Evolutionary conservation across 139 green algal genomes (phyloP).

Genomic region (Tetraselmis striata): DNA sequence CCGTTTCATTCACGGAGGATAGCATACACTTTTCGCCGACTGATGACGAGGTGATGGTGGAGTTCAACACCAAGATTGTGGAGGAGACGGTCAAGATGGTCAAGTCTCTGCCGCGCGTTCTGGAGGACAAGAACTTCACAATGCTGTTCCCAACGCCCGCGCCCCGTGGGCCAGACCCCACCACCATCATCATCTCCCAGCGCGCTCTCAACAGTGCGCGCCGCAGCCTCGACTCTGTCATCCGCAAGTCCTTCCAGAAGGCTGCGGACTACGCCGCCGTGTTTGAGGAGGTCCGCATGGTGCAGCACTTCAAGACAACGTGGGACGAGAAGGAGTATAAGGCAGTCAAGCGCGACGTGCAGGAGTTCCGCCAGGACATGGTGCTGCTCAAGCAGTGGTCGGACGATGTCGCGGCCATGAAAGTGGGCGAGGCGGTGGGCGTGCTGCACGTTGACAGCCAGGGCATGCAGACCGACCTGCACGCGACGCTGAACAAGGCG

Average conservation of each 20-base stretch:
- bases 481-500: conserved; percentile 19
- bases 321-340: conserved; percentile 28
- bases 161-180: neutral
- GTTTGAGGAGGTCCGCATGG: conserved; percentile 16
- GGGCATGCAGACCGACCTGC: conserved; percentile 15
- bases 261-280: neutral
- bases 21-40: conserved; percentile 1
- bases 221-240: neutral
- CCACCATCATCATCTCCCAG: conserved; percentile 9
- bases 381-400: conserved; percentile 35
- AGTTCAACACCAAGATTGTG: conserved; percentile 29
- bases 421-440: conserved; percentile 18
- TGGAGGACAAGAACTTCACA: conserved; percentile 21
- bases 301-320: conserved; percentile 27
- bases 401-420: conserved; percentile 19
- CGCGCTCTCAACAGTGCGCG: neutral
- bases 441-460: conserved; percentile 21
- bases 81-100: conserved; percentile 29
- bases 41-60: conserved; percentile 5
- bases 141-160: conserved; percentile 13
- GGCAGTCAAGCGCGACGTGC: conserved; percentile 23
- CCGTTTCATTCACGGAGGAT: conserved; percentile 5
- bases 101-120: conserved; percentile 26
- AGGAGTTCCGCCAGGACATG: conserved; percentile 43
- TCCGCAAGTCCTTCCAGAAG: neutral